Evolutionary conservation across 176 grass and related monocot species (phyloP).

Genomic region (Themeda triandra): DNA sequence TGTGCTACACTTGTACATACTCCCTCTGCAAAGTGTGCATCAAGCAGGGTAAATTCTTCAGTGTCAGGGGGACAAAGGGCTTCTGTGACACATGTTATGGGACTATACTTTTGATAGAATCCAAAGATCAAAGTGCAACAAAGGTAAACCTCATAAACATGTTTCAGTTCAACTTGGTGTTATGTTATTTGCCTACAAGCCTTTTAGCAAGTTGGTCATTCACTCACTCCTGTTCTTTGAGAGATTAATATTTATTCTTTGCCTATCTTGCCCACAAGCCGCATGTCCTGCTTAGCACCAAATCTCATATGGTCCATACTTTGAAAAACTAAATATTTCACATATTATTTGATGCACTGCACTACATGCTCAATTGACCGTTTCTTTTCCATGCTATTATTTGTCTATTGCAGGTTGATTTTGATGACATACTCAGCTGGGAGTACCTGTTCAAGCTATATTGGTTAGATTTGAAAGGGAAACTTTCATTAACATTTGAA

Average conservation of each 20-base stretch:
- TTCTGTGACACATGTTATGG: constrained; percentile 92
- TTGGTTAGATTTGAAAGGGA: constrained; percentile 85
- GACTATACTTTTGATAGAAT: constrained; percentile 83
- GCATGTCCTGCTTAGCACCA: background rate
- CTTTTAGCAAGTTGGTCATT: constrained; percentile 5
- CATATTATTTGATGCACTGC: background rate
- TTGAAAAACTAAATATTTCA: background rate
- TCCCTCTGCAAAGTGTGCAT: constrained; percentile 86
- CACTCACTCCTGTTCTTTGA: background rate
- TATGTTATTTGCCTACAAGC: background rate
- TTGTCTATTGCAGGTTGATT: constrained; percentile 74
- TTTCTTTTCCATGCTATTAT: constrained; percentile 19
- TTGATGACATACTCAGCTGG: constrained; percentile 91
- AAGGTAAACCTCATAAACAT: constrained; percentile 46
- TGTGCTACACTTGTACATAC: constrained; percentile 97
- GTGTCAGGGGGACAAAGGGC: constrained; percentile 81
- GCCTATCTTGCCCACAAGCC: background rate
- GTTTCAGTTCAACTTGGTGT: background rate
- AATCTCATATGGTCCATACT: background rate
- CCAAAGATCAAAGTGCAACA: constrained; percentile 41
- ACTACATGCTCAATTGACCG: background rate
- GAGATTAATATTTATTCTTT: background rate
- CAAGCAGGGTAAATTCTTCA: constrained; percentile 74
- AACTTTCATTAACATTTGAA: constrained; percentile 78
- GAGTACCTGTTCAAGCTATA: constrained; percentile 98